These are phyloP conservation scores for Monascus purpureus DNA, from an alignment of 495 filamentous ascomycete genomes.

Conservation along the genomic window DNA sequence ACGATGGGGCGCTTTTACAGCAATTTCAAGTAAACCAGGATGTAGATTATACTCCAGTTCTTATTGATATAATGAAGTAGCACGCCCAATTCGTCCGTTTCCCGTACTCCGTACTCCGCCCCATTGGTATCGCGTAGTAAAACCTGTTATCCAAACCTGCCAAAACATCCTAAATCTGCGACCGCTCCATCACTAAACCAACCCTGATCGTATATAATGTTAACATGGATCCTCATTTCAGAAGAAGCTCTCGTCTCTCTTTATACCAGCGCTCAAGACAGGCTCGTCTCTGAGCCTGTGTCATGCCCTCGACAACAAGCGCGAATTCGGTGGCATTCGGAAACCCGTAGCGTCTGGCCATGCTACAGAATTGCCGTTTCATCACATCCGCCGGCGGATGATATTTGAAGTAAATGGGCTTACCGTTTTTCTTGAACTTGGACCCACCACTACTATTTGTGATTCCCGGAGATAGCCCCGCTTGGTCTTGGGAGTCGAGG, in stretches of 20 bases:
- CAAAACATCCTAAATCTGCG: no score
- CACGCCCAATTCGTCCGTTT: no score
- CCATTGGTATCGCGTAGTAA: no score
- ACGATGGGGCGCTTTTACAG: no score
- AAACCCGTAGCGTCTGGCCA: conserved; percentile 73
- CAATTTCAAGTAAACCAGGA: no score
- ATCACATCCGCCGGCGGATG: conserved; percentile 62
- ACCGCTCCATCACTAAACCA: no score
- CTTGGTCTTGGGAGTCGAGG: conserved; percentile 17
- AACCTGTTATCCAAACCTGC: no score
- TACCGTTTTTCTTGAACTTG: conserved; percentile 8
- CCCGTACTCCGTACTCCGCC: no score
- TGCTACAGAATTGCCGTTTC: conserved; percentile 77
- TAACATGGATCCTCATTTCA: no score
- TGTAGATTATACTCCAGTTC: no score
- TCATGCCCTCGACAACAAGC: conserved; percentile 86
- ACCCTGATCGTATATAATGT: no score
- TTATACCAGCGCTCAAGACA: conserved; percentile 75
- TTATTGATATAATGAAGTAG: no score
- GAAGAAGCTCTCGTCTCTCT: conserved; percentile 30
- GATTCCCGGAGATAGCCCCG: conserved; percentile 2
- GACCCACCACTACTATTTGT: conserved; percentile 4
- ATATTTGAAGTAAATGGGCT: conserved; percentile 46
- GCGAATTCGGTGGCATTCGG: conserved; percentile 73
- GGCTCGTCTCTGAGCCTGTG: conserved; percentile 65